These are phyloP conservation scores for Populus pruinosa DNA, from an alignment of 345 rosid genomes.

Conservation along the genomic window DNA sequence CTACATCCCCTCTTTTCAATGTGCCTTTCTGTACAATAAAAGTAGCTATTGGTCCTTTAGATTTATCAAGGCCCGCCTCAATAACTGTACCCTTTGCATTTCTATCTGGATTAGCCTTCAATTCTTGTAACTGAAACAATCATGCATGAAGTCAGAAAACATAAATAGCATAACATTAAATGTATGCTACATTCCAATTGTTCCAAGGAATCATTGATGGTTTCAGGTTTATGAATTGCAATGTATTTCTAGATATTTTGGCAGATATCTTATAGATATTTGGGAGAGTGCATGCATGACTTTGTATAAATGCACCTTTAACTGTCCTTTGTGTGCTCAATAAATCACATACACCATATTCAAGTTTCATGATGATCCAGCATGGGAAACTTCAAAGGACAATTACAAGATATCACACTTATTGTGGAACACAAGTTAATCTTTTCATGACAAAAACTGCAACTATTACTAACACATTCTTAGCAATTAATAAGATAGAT, in stretches of 20 bases:
- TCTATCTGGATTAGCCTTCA: constrained; percentile 96
- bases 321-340: neutral
- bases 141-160: constrained; percentile 26
- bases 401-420: neutral
- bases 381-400: neutral
- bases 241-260: neutral
- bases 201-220: neutral
- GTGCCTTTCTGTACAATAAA: constrained; percentile 96
- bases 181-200: neutral
- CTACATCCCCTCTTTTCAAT: constrained; percentile 78
- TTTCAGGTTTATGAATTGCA: neutral
- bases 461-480: neutral
- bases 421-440: neutral
- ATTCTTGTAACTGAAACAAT: constrained; percentile 81
- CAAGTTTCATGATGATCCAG: neutral
- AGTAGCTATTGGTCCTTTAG: constrained; percentile 87
- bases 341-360: neutral
- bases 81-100: constrained; percentile 92
- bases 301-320: neutral
- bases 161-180: constrained; percentile 1
- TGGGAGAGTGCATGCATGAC: neutral
- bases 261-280: neutral
- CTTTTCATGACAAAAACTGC: neutral
- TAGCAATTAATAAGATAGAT: neutral
- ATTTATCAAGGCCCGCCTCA: constrained; percentile 91